A percentile compares a stretch with the other conserved stretches of the same genome.
phyloP scores from a whole-genome alignment of 495 filamentous ascomycete species.

The Haplographium delicatum region DNA sequence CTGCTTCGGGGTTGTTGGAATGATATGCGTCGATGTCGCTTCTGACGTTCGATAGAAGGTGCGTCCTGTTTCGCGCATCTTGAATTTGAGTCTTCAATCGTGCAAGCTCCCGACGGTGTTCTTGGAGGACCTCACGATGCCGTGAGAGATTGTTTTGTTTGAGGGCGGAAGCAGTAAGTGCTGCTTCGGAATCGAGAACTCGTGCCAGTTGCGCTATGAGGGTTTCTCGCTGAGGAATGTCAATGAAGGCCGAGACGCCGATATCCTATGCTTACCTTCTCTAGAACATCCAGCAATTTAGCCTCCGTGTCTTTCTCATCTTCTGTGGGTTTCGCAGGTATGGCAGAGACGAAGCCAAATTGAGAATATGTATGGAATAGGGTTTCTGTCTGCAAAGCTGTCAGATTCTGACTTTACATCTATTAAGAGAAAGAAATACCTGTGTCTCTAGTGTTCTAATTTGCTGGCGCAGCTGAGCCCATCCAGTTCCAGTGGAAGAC shows the following conservation, averaged over 20 bases:
- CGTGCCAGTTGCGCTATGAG: constrained; percentile 79
- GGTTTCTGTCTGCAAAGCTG: constrained; percentile 66
- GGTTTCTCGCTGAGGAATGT: constrained; percentile 61
- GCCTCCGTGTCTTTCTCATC: constrained; percentile 77
- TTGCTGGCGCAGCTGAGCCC: constrained; percentile 94
- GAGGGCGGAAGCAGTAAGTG: constrained; percentile 78
- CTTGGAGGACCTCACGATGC: constrained; percentile 81
- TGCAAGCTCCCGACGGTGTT: constrained; percentile 77
- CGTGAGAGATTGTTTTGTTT: constrained; percentile 93
- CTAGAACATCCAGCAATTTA: constrained; percentile 78
- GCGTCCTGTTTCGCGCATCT: constrained; percentile 75
- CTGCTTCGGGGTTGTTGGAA: constrained; percentile 68
- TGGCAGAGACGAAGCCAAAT: constrained; percentile 75
- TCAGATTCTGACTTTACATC: constrained; percentile 14
- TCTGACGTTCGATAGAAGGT: constrained; percentile 86
- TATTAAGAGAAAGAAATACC: constrained; percentile 45
- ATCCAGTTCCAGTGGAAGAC: constrained; percentile 72
- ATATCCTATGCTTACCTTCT: constrained; percentile 49
- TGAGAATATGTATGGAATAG: constrained; percentile 95
- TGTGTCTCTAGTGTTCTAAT: constrained; percentile 87
- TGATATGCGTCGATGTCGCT: constrained; percentile 89
- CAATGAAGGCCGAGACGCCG: constrained; percentile 1
- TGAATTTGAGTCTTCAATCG: constrained; percentile 64
- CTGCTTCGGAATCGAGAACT: constrained; percentile 90
- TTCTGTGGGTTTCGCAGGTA: constrained; percentile 75